These are phyloP conservation scores for Fusarium sp. DNA, from an alignment of 2,329 filamentous ascomycete genomes.

Conservation along the genomic window DNA sequence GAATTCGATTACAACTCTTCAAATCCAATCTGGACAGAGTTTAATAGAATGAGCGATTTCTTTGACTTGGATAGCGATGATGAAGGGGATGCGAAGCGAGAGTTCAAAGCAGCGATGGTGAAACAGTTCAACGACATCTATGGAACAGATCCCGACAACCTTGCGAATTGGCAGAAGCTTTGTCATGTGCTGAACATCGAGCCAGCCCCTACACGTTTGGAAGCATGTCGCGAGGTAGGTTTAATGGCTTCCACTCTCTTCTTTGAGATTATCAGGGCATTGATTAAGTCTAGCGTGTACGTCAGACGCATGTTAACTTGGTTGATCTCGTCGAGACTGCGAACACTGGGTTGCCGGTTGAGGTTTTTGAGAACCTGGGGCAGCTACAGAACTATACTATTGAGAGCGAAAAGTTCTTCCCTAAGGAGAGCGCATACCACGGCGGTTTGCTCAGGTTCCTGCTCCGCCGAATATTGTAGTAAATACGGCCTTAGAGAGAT, in stretches of 20 bases:
- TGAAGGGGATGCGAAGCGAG: background rate
- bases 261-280: background rate
- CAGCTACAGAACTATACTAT: background rate
- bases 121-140: background rate
- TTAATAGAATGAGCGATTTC: background rate
- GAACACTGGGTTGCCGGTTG: background rate
- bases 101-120: background rate
- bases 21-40: background rate
- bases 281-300: background rate
- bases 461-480: background rate
- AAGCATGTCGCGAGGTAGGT: background rate
- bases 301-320: background rate
- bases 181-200: background rate
- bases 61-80: background rate
- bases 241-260: background rate
- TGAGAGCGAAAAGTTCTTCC: background rate
- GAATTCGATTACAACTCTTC: background rate
- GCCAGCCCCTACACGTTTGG: background rate
- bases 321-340: background rate
- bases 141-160: background rate
- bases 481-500: rapidly evolving
- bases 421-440: background rate
- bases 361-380: background rate
- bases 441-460: background rate
- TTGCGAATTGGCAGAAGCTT: background rate